A percentile compares a stretch with the other conserved stretches of the same genome.
Conservation (phyloP, 495 filamentous ascomycete genomes). For the Aspergillus bridgeri region DNA sequence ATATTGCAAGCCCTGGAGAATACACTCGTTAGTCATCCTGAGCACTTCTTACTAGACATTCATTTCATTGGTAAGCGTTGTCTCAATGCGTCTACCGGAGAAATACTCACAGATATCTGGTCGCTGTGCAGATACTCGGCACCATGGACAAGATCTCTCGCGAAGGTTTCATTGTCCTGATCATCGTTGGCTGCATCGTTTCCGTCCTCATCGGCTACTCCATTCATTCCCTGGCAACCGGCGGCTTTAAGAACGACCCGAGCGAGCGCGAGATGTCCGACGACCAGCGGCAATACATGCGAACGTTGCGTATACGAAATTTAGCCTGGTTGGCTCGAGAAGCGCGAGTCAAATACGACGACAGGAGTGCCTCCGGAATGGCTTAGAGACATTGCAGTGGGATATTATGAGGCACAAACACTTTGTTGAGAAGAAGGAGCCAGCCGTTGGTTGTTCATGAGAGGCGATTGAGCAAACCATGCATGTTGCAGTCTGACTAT, state of each 20-base stretch:
- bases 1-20: not conserved
- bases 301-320: conserved; percentile 18
- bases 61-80: not conserved
- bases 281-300: conserved; percentile 26
- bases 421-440: not conserved
- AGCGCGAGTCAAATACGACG: not conserved
- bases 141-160: not conserved
- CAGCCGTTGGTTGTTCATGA: not conserved
- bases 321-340: conserved; percentile 16
- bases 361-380: conserved; percentile 2
- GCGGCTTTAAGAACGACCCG: conserved; percentile 14
- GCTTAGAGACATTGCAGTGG: not conserved
- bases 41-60: not conserved
- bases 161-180: conserved; percentile 18
- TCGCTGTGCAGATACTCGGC: not conserved
- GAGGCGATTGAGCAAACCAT: not conserved
- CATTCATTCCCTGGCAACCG: conserved; percentile 18
- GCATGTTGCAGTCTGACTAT: not conserved
- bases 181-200: conserved; percentile 22
- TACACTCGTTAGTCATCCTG: not conserved
- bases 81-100: not conserved
- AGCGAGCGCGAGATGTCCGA: conserved; percentile 8
- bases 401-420: not conserved
- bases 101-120: not conserved
- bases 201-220: conserved; percentile 25